A percentile compares a stretch with the other conserved stretches of the same genome.
These are phyloP conservation scores for Patellaria atrata DNA, from an alignment of 495 filamentous ascomycete genomes.

Conservation along the genomic window DNA sequence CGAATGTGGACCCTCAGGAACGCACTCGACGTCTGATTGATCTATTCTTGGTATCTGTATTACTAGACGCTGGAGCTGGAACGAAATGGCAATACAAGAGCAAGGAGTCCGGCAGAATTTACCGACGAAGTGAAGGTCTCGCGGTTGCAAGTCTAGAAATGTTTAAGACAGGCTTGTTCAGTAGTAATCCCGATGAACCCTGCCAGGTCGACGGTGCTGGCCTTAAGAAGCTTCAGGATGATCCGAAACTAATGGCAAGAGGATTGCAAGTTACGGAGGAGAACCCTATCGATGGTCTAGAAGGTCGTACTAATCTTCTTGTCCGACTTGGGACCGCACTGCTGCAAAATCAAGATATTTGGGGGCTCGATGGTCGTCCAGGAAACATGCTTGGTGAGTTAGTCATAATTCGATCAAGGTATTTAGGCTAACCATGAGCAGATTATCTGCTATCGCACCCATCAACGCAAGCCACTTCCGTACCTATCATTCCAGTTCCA, in stretches of 20 bases:
- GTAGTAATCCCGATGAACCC: constrained; percentile 63
- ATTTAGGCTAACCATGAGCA: constrained; percentile 25
- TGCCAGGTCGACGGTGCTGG: constrained; percentile 80
- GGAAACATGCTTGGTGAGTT: constrained; percentile 86
- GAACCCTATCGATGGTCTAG: constrained; percentile 77
- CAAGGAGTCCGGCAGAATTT: constrained; percentile 73
- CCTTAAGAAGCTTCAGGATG: constrained; percentile 60
- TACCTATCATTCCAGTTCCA: constrained; percentile 78
- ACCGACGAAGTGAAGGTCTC: constrained; percentile 78
- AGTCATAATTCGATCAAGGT: background rate
- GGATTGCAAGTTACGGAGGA: constrained; percentile 70
- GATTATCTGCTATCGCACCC: constrained; percentile 90
- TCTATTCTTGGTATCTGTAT: constrained; percentile 77
- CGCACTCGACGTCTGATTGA: constrained; percentile 65
- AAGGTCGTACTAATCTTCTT: constrained; percentile 72
- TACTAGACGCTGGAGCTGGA: constrained; percentile 78
- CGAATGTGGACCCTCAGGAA: constrained; percentile 51
- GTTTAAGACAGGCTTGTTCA: constrained; percentile 93
- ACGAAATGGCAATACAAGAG: constrained; percentile 80
- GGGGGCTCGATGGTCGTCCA: constrained; percentile 71
- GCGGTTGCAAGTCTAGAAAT: constrained; percentile 92
- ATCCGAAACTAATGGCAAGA: constrained; percentile 54
- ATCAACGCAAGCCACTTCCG: constrained; percentile 69
- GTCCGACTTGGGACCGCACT: constrained; percentile 60
- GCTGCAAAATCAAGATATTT: constrained; percentile 70